Conservation (phyloP, 169 alveolate species). For the Cryptosporidium xiaoi region DNA sequence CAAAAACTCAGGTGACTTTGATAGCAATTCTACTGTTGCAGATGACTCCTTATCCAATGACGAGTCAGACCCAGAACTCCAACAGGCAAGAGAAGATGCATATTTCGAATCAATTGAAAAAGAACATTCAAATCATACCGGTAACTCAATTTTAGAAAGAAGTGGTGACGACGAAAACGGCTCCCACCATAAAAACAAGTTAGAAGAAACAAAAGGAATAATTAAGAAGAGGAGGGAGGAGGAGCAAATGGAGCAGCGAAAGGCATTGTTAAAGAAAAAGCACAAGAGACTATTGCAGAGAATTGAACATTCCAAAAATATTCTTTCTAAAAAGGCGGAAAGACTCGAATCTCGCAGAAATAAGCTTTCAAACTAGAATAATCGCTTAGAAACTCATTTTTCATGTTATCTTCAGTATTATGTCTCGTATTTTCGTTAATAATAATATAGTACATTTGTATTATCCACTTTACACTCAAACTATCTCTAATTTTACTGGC, state of each 20-base stretch:
- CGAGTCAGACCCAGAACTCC: constrained; percentile 39
- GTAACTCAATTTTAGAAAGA: not conserved
- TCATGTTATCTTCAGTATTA: too few relatives aligned
- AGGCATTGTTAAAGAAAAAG: constrained; percentile 24
- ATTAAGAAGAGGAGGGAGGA: constrained; percentile 31
- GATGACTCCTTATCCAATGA: constrained; percentile 6
- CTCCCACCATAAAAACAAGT: not conserved
- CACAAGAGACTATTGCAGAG: constrained; percentile 64
- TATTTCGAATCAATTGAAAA: constrained; percentile 37
- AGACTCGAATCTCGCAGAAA: constrained; percentile 39
- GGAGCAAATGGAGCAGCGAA: constrained; percentile 52
- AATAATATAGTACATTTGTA: too few relatives aligned
- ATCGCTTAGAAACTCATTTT: too few relatives aligned
- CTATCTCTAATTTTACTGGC: too few relatives aligned
- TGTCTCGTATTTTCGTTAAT: too few relatives aligned
- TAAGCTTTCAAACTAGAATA: too few relatives aligned
- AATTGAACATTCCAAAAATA: constrained; percentile 45
- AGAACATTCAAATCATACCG: not conserved
- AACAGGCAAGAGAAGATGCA: constrained; percentile 54
- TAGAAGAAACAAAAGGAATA: constrained; percentile 11
- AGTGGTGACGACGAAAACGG: not conserved
- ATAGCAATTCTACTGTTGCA: constrained; percentile 11
- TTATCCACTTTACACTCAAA: too few relatives aligned
- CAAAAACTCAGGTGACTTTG: not conserved
- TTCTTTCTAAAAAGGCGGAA: constrained; percentile 27